Evolutionary conservation across 2,329 filamentous ascomycete species (phyloP).

Genomic region (Moelleriella libera): DNA sequence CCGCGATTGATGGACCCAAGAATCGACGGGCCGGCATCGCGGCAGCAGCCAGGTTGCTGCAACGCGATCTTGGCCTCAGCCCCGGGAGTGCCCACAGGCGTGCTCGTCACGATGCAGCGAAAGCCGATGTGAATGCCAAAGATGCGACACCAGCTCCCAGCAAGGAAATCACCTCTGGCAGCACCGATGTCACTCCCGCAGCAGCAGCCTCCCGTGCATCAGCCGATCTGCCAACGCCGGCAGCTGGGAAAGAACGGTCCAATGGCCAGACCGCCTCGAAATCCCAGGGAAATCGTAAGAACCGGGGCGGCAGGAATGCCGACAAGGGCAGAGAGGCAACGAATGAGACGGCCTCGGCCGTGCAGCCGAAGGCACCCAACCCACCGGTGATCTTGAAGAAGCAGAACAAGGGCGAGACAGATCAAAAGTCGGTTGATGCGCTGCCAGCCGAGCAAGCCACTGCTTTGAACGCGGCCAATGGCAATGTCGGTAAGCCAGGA

Average conservation of each 20-base stretch:
- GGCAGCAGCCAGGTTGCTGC: constrained; percentile 49
- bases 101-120: constrained; percentile 43
- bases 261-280: constrained; percentile 11
- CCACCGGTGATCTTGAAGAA: constrained; percentile 28
- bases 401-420: constrained; percentile 17
- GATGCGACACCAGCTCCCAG: constrained; percentile 9
- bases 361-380: constrained; percentile 12
- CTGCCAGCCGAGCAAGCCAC: constrained; percentile 2
- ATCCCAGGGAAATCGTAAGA: constrained; percentile 14
- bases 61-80: constrained; percentile 51
- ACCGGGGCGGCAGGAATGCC: constrained; percentile 21
- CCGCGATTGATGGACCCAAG: constrained; percentile 25
- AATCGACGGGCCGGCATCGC: constrained; percentile 46
- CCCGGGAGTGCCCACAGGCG: constrained; percentile 48
- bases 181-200: constrained; percentile 1
- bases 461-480: constrained; percentile 3
- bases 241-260: constrained; percentile 10
- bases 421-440: constrained; percentile 7
- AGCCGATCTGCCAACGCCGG: constrained; percentile 9
- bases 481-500: constrained; percentile 6
- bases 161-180: constrained; percentile 14
- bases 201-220: constrained; percentile 8
- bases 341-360: constrained; percentile 13
- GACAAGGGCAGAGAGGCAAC: constrained; percentile 21
- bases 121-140: constrained; percentile 36